phyloP scores from a whole-genome alignment of 805 yeast genomes.

The Cephaloascus albidus region DNA sequence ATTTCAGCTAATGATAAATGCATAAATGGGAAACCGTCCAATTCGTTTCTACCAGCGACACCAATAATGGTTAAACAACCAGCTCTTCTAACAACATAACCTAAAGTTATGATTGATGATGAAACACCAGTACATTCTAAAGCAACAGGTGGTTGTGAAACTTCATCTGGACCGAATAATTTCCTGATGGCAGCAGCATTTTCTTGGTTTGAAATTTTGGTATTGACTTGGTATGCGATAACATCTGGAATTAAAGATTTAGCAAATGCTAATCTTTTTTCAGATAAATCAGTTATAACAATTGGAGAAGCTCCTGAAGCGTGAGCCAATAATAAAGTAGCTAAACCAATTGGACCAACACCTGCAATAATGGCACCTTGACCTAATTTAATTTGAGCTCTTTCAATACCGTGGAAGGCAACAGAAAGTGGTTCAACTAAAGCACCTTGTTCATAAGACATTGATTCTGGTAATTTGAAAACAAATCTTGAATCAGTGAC shows the following conservation, averaged over 20 bases:
- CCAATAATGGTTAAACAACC: constrained; percentile 41
- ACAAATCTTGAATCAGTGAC: constrained; percentile 20
- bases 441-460: constrained; percentile 46
- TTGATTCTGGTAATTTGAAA: constrained; percentile 27
- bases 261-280: constrained; percentile 36
- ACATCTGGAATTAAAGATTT: constrained; percentile 35
- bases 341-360: constrained; percentile 54
- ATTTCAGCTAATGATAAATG: constrained; percentile 43
- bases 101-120: constrained; percentile 34
- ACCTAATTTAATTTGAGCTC: constrained; percentile 38
- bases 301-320: constrained; percentile 48
- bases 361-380: constrained; percentile 40
- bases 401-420: constrained; percentile 41
- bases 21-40: constrained; percentile 45
- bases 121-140: constrained; percentile 51
- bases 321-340: constrained; percentile 34
- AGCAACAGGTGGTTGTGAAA: constrained; percentile 29
- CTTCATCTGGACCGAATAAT: constrained; percentile 23
- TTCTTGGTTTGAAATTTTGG: constrained; percentile 17
- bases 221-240: constrained; percentile 31
- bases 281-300: constrained; percentile 38
- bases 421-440: constrained; percentile 47
- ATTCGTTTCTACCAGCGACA: constrained; percentile 32
- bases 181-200: constrained; percentile 27
- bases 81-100: constrained; percentile 35